phyloP scores from a whole-genome alignment of 2,329 filamentous ascomycete species.

The Fusarium papillatum region DNA sequence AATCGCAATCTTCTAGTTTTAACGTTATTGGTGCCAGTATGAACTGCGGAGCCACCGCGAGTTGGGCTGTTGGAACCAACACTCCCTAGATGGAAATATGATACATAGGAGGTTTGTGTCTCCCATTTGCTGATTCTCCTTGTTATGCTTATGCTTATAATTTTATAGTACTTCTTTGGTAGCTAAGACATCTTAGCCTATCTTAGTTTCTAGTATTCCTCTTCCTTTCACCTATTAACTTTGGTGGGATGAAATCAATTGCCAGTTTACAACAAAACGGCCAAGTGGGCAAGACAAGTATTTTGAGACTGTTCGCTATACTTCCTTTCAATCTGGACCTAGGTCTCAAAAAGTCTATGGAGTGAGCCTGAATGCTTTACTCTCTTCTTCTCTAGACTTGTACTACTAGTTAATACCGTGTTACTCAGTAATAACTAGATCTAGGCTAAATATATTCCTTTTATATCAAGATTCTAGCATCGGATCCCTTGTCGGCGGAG shows the following conservation, averaged over 20 bases:
- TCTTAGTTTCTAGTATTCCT: not conserved
- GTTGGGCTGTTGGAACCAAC: not conserved
- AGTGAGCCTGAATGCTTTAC: not conserved
- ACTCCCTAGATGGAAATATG: not conserved
- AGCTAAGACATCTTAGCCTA: not conserved
- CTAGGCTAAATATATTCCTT: not conserved
- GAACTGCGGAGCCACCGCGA: not conserved
- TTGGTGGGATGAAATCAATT: not conserved
- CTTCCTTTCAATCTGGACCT: not conserved
- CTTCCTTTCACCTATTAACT: not conserved
- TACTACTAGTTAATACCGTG: not conserved
- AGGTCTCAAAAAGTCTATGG: not conserved
- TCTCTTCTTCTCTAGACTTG: not conserved
- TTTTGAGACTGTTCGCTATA: not conserved
- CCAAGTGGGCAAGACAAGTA: not conserved
- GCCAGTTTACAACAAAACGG: not conserved
- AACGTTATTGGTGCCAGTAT: not conserved
- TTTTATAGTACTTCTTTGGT: not conserved
- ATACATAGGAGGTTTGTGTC: not conserved
- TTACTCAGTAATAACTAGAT: not conserved
- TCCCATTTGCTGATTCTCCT: not conserved
- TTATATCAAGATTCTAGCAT: conserved; percentile 46
- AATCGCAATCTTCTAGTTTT: not conserved
- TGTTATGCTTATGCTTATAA: not conserved
- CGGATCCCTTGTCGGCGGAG: conserved; percentile 55